phyloP scores from a whole-genome alignment of 1,284 basidiomycete species.

The Irpex lacteus region DNA sequence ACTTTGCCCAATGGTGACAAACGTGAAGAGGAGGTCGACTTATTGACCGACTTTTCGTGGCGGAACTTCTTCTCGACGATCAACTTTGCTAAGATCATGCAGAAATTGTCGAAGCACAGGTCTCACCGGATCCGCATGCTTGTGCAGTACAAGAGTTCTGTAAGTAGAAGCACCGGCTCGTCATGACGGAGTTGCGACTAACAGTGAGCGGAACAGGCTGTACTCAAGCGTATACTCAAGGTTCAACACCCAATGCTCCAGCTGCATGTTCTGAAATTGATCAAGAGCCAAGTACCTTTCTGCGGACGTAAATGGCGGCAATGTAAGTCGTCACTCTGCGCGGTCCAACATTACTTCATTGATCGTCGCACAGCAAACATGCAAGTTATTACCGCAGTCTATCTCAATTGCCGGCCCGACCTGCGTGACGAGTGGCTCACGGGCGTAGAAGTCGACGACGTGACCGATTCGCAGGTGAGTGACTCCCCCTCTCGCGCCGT shows the following conservation, averaged over 20 bases:
- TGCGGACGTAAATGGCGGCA: constrained; percentile 98
- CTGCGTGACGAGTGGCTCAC: constrained; percentile 98
- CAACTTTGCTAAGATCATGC: constrained; percentile 98
- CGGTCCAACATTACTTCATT: constrained; percentile 2
- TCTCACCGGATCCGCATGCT: constrained; percentile 95
- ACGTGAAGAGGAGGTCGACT: constrained; percentile 84
- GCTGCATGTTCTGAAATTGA: constrained; percentile 94
- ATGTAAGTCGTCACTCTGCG: constrained; percentile 50
- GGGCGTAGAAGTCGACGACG: constrained; percentile 90
- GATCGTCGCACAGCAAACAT: constrained; percentile 77
- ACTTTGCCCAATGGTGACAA: constrained; percentile 66
- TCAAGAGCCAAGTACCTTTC: constrained; percentile 99
- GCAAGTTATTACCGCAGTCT: constrained; percentile 99
- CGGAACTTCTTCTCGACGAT: constrained; percentile 98
- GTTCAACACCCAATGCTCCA: constrained; percentile 95
- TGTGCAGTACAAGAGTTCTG: constrained; percentile 98
- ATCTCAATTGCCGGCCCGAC: constrained; percentile 95
- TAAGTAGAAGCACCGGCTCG: constrained; percentile 36
- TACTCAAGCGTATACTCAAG: constrained; percentile 91
- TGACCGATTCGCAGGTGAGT: constrained; percentile 74
- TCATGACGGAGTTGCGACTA: constrained; percentile 8
- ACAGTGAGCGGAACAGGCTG: constrained; percentile 54
- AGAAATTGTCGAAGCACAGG: constrained; percentile 94
- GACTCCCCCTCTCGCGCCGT: neutral
- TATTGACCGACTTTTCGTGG: constrained; percentile 95